Conservation (phyloP, 2,329 filamentous ascomycete species). For the Ophiostoma novo-ulmi region DNA sequence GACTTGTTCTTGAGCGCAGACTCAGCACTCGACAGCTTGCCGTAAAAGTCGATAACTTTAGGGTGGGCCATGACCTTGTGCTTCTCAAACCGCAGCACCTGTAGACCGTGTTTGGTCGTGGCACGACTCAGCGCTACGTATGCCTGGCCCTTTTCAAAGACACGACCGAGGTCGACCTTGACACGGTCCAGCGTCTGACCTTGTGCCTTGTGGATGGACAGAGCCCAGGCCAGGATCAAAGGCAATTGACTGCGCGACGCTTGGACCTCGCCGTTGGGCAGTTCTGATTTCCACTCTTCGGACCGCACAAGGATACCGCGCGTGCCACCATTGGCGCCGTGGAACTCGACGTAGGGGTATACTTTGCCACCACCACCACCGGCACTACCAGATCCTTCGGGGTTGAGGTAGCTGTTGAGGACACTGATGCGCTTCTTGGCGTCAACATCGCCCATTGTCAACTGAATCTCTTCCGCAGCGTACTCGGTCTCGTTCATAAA, state of each 20-base stretch:
- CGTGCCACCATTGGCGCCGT: conserved; percentile 68
- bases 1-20: conserved; percentile 33
- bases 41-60: conserved; percentile 79
- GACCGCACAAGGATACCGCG: conserved; percentile 75
- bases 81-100: conserved; percentile 84
- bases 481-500: conserved; percentile 59
- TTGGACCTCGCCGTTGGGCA: conserved; percentile 91
- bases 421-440: conserved; percentile 54
- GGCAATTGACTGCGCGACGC: conserved; percentile 79
- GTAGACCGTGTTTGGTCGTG: conserved; percentile 77
- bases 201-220: conserved; percentile 97
- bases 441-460: conserved; percentile 37
- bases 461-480: conserved; percentile 28
- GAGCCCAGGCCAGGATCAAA: conserved; percentile 89
- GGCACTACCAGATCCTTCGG: conserved; percentile 22
- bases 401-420: conserved; percentile 41
- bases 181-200: conserved; percentile 91
- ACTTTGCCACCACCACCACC: conserved; percentile 34
- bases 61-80: conserved; percentile 92
- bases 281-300: conserved; percentile 93
- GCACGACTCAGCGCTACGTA: conserved; percentile 95
- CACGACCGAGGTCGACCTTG: conserved; percentile 84
- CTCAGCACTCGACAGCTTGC: conserved; percentile 70
- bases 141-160: conserved; percentile 96
- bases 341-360: conserved; percentile 82